These are phyloP conservation scores for Hapsidospora chrysogenum DNA, from an alignment of 495 filamentous ascomycete species.

Conservation along the genomic window DNA sequence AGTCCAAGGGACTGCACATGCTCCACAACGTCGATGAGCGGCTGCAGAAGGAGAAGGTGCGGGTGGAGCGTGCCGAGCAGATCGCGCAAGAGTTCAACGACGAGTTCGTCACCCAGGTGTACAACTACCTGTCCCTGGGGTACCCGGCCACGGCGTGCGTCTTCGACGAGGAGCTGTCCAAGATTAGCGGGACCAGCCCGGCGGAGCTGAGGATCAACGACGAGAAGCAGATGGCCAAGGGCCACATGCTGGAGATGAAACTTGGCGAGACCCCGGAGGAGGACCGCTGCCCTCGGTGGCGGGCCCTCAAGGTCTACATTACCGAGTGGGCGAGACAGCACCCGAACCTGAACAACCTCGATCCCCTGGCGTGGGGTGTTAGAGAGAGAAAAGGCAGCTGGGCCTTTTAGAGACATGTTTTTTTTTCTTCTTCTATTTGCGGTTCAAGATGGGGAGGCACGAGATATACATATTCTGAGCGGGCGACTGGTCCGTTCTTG, in stretches of 20 bases:
- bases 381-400: conserved; percentile 64
- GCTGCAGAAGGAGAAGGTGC: conserved; percentile 28
- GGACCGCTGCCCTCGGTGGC: conserved; percentile 48
- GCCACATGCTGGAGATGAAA: conserved; percentile 46
- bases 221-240: conserved; percentile 37
- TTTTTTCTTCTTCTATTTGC: background rate
- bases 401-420: conserved; percentile 38
- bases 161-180: conserved; percentile 68
- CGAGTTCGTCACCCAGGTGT: conserved; percentile 83
- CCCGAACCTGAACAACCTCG: conserved; percentile 39
- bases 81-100: conserved; percentile 58
- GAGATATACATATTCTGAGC: too few relatives aligned
- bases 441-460: too few relatives aligned
- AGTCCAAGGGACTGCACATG: conserved; percentile 26
- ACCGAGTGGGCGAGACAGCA: conserved; percentile 72
- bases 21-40: conserved; percentile 30
- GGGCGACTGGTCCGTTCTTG: too few relatives aligned
- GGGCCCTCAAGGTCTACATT: conserved; percentile 65
- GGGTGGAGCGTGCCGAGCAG: conserved; percentile 29
- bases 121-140: conserved; percentile 85
- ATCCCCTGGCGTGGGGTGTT: conserved; percentile 51
- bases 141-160: conserved; percentile 69
- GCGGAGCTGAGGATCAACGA: conserved; percentile 59
- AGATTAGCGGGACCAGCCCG: conserved; percentile 51
- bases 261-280: conserved; percentile 17